These are phyloP conservation scores for Ilyonectria sp. DNA, from an alignment of 2,329 filamentous ascomycete species.

Conservation along the genomic window DNA sequence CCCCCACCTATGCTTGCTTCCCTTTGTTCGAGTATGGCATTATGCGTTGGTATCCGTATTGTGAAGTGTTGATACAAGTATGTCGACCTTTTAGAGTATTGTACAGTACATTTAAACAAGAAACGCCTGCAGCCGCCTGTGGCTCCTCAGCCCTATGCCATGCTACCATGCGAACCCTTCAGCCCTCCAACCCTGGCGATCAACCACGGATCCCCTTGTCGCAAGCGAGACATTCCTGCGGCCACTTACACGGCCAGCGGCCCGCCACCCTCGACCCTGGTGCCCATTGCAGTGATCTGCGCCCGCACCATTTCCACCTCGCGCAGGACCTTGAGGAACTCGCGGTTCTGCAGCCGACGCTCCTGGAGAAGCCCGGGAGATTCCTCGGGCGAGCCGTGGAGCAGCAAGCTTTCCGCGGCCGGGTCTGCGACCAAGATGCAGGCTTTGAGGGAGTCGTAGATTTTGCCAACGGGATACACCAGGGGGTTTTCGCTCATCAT, in stretches of 20 bases:
- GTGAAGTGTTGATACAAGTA: conserved; percentile 30
- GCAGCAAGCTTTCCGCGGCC: conserved; percentile 55
- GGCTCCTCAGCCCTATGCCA: conserved; percentile 13
- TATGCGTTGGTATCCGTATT: conserved; percentile 5
- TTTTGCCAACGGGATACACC: conserved; percentile 59
- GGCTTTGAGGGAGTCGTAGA: conserved; percentile 65
- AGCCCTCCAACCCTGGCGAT: conserved; percentile 4
- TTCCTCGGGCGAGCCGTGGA: conserved; percentile 28
- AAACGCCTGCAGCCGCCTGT: conserved; percentile 22
- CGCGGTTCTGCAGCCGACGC: conserved; percentile 48
- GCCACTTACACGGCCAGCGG: neutral
- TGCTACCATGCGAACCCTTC: conserved; percentile 8
- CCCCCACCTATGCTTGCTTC: conserved; percentile 2
- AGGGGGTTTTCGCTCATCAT: conserved; percentile 70
- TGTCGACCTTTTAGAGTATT: conserved; percentile 20
- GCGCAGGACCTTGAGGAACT: conserved; percentile 52
- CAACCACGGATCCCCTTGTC: neutral
- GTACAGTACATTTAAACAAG: conserved; percentile 23
- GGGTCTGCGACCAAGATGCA: conserved; percentile 72
- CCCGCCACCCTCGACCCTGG: conserved; percentile 30
- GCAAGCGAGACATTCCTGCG: conserved; percentile 4
- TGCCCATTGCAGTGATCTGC: conserved; percentile 26
- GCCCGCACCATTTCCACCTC: conserved; percentile 49
- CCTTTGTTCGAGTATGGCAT: conserved; percentile 12
- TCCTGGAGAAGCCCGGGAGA: conserved; percentile 30